These are phyloP conservation scores for Gossypium bickii DNA, from an alignment of 345 rosid genomes.

Conservation along the genomic window DNA sequence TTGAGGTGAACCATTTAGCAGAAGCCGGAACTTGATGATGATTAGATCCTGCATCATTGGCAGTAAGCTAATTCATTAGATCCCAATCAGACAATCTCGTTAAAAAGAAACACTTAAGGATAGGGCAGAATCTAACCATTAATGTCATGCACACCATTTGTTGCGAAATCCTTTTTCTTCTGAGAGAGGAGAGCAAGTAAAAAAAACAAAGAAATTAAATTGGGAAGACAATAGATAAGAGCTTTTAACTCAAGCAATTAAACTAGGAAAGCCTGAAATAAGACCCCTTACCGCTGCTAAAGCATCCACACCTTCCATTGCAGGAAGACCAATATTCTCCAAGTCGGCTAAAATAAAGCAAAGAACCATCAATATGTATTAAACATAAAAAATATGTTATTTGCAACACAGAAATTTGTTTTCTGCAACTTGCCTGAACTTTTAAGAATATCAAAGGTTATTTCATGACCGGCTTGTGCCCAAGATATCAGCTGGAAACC, in stretches of 20 bases:
- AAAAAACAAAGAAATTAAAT: background rate
- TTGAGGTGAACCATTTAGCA: constrained; percentile 52
- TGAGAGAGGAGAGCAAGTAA: constrained; percentile 19
- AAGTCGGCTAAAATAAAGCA: constrained; percentile 31
- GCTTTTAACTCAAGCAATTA: background rate
- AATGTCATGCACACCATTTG: constrained; percentile 26
- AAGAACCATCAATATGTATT: background rate
- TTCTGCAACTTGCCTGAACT: constrained; percentile 37
- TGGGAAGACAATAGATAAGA: constrained; percentile 1
- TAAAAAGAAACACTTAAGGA: background rate
- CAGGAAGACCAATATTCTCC: constrained; percentile 51
- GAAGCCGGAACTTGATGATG: constrained; percentile 32
- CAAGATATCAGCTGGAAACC: constrained; percentile 57
- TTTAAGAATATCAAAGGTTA: constrained; percentile 52
- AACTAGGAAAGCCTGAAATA: background rate
- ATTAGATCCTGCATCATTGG: constrained; percentile 38
- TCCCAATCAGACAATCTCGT: background rate
- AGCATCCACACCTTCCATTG: constrained; percentile 59
- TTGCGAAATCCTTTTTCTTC: constrained; percentile 36
- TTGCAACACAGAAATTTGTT: background rate
- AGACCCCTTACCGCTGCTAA: constrained; percentile 34
- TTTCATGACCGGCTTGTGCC: constrained; percentile 74
- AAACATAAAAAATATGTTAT: background rate
- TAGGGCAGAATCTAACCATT: constrained; percentile 42
- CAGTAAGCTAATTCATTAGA: constrained; percentile 10